Base-by-base conservation (phyloP, 75 land plant species). In the Pinus albicaulis region DNA sequence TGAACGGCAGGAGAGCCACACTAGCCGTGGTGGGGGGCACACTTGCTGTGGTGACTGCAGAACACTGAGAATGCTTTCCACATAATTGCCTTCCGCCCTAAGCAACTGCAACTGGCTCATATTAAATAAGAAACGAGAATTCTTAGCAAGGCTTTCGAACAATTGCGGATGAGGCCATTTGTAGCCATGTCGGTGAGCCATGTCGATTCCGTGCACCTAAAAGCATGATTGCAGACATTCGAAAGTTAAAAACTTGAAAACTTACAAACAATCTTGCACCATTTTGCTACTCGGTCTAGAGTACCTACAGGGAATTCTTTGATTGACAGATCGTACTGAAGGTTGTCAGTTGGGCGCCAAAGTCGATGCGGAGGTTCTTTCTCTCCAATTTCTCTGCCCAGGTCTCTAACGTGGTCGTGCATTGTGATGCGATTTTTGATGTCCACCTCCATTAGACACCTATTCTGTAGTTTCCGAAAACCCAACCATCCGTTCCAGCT, bases 351-450 rank as follows among this genome's bases (percentile, higher is more conserved):
- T 36, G 44, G 4, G 16, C 31, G 34, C 64, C 64, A 62, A 12
- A 62, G 64, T 0, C 34, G 64, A 62, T 28, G 64, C 26, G 26
- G 34, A 14, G 31, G 10, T 62, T 62, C 31, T 12, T 26, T 62
- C 14, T 62, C 64, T 17, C 31, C 36, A 26, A 62, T 28, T 26
- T 13, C 13, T 62, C 64, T 62, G 14, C 64, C 64, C 64, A 62
- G 24, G 26, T 62, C 64, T 62, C 64, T 62, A 12, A 62, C 34
- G 34, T 62, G 64, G 23, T 62, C 64, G 26, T 62, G 64, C 34
- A 62, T 62, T 62, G 34, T 26, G 19, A 65, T 19, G 31, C 31
- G 13, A 23, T 62, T 62, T 13, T 65, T n/a, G 4, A 19, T 36
- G 36, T 17, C 69, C 19, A 65, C 31, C 14, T 62, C 64, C 2